Conservation (phyloP, 768 basidiomycete genomes). For the Tricholomella constricta region DNA sequence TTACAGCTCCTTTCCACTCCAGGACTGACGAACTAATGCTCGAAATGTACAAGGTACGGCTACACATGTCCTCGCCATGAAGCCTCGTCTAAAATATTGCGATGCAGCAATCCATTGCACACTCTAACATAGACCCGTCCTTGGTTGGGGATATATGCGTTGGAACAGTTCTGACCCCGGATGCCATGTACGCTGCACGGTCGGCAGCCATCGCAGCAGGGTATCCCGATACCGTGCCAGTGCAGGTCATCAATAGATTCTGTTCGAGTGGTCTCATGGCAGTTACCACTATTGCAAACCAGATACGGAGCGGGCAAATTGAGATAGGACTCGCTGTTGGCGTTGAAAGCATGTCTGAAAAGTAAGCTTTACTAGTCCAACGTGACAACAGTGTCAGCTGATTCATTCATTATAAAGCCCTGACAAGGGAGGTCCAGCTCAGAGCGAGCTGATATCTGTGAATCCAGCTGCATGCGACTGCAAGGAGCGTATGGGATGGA, state of each 20-base stretch:
- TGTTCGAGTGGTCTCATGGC: slow-evolving; percentile 90
- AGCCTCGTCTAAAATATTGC: not conserved
- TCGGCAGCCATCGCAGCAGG: slow-evolving; percentile 79
- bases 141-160: slow-evolving; percentile 79
- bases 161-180: slow-evolving; percentile 71
- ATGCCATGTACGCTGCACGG: slow-evolving; percentile 69
- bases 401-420: slow-evolving; percentile 43
- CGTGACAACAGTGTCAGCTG: not conserved
- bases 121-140: slow-evolving; percentile 61
- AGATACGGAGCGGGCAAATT: slow-evolving; percentile 76
- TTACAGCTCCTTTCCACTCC: slow-evolving; percentile 9
- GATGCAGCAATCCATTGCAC: slow-evolving; percentile 56
- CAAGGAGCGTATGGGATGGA: slow-evolving; percentile 84
- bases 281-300: slow-evolving; percentile 72
- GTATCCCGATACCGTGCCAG: slow-evolving; percentile 73
- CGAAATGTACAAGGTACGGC: slow-evolving; percentile 73
- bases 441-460: slow-evolving; percentile 61
- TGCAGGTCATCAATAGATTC: slow-evolving; percentile 77
- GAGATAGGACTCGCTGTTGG: slow-evolving; percentile 80
- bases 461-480: slow-evolving; percentile 63
- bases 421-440: slow-evolving; percentile 59
- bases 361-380: slow-evolving; percentile 43
- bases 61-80: not conserved
- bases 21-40: slow-evolving; percentile 81
- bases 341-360: slow-evolving; percentile 85